These are phyloP conservation scores for Aleurites moluccanus DNA, from an alignment of 441 rosid genomes.

Conservation along the genomic window DNA sequence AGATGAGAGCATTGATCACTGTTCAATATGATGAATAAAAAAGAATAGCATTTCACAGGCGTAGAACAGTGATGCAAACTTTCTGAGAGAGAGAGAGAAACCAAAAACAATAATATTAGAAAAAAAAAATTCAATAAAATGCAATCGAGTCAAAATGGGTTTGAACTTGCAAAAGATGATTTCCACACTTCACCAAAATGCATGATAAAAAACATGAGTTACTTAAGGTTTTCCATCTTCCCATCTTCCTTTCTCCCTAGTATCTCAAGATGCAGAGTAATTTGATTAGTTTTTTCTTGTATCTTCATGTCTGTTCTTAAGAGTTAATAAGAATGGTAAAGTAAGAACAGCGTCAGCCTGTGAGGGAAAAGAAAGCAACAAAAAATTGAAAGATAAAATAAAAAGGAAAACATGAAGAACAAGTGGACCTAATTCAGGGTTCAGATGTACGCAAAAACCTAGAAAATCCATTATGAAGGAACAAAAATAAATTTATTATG, in stretches of 20 bases:
- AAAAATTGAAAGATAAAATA: background rate
- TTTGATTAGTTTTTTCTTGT: background rate
- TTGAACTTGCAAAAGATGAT: background rate
- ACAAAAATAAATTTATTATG: background rate
- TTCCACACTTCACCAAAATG: background rate
- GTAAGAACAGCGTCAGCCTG: background rate
- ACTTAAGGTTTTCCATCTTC: background rate
- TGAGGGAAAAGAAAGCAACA: too few species aligned
- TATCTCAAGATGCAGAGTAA: background rate
- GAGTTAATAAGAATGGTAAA: background rate
- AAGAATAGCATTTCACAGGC: background rate
- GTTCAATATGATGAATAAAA: too few species aligned
- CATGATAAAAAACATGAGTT: background rate
- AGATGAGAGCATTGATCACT: too few species aligned
- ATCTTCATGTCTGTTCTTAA: background rate
- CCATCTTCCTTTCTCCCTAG: background rate
- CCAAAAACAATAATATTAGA: background rate
- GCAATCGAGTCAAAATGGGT: background rate
- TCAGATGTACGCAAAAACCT: background rate
- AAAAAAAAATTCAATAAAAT: background rate
- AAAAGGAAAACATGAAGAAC: too few species aligned
- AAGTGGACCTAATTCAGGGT: background rate
- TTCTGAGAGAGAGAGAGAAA: constrained; percentile 1
- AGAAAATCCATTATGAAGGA: background rate
- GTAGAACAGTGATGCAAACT: background rate